Percentiles rank a stretch among this genome's conserved stretches.
These are phyloP conservation scores for Podaxis pistillaris DNA, from an alignment of 768 basidiomycete species.

Conservation along the genomic window DNA sequence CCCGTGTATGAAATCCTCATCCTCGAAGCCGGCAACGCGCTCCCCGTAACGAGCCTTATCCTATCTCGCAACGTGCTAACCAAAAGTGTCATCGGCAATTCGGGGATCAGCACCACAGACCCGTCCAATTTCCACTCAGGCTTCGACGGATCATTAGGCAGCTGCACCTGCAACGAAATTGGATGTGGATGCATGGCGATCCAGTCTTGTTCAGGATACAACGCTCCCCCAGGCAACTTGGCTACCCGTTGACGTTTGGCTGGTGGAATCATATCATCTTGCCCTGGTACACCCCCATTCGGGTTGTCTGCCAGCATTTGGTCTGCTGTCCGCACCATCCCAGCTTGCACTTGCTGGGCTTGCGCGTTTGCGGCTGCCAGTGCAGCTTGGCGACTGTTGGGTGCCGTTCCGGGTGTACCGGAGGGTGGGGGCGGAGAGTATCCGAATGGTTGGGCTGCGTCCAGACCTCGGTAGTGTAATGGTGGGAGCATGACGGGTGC, in stretches of 20 bases:
- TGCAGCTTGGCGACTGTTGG: conserved; percentile 58
- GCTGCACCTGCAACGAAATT: conserved; percentile 79
- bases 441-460: conserved; percentile 75
- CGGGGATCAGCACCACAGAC: conserved; percentile 68
- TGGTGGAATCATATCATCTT: conserved; percentile 62
- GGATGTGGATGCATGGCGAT: conserved; percentile 91
- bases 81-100: conserved; percentile 79
- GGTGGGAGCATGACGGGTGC: conserved; percentile 77
- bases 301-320: conserved; percentile 56
- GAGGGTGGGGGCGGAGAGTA: conserved; percentile 56
- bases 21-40: conserved; percentile 74
- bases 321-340: conserved; percentile 77
- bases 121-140: conserved; percentile 95
- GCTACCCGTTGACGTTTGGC: conserved; percentile 87
- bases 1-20: conserved; percentile 77
- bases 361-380: conserved; percentile 52
- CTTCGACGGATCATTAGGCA: conserved; percentile 79
- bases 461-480: conserved; percentile 80
- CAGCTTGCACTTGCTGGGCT: conserved; percentile 51
- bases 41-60: conserved; percentile 75
- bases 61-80: conserved; percentile 91
- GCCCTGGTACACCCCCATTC: conserved; percentile 26
- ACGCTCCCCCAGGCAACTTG: conserved; percentile 78
- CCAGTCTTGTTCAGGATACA: conserved; percentile 91
- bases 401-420: conserved; percentile 41